Percentiles rank a stretch among this genome's conserved stretches.
Conservation (phyloP, 1,284 basidiomycete species). For the Cryptococcus wingfieldii region DNA sequence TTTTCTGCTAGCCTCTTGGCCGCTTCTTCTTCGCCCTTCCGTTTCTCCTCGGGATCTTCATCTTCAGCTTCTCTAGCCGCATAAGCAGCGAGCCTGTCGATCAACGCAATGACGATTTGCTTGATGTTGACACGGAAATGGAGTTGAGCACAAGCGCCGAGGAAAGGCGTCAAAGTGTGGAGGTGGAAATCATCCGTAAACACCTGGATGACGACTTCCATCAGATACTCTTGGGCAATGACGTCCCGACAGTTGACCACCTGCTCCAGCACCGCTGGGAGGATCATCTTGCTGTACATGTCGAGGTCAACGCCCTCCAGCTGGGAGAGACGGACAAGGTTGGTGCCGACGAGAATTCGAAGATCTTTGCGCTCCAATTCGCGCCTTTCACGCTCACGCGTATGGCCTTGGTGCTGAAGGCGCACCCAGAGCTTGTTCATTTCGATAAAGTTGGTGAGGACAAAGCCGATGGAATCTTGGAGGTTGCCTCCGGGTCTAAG, state of each 20-base stretch:
- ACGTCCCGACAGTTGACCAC: conserved; percentile 95
- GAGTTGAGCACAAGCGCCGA: conserved; percentile 85
- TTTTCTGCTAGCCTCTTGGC: conserved; percentile 76
- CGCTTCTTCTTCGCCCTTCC: conserved; percentile 82
- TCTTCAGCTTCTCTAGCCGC: conserved; percentile 89
- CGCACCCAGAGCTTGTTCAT: conserved; percentile 99
- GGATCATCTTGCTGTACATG: conserved; percentile 76
- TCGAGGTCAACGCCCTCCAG: conserved; percentile 89
- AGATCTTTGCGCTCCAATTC: conserved; percentile 72
- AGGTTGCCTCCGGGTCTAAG: conserved; percentile 75
- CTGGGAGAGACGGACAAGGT: conserved; percentile 86
- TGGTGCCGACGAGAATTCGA: conserved; percentile 90
- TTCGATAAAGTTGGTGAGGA: conserved; percentile 94
- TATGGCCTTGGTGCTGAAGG: conserved; percentile 91
- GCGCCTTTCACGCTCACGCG: conserved; percentile 87
- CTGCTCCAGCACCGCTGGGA: conserved; percentile 87
- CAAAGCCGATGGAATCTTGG: conserved; percentile 87
- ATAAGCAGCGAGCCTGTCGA: conserved; percentile 89
- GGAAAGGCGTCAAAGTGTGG: conserved; percentile 83
- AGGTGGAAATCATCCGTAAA: conserved; percentile 96
- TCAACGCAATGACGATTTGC: conserved; percentile 88
- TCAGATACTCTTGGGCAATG: conserved; percentile 94
- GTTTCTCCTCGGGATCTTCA: conserved; percentile 87
- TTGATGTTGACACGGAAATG: conserved; percentile 97
- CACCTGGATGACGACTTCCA: conserved; percentile 98